A percentile compares a stretch with the other conserved stretches of the same genome.
Evolutionary conservation across 2,329 filamentous ascomycete genomes (phyloP).

Genomic region (Alternaria triticina): DNA sequence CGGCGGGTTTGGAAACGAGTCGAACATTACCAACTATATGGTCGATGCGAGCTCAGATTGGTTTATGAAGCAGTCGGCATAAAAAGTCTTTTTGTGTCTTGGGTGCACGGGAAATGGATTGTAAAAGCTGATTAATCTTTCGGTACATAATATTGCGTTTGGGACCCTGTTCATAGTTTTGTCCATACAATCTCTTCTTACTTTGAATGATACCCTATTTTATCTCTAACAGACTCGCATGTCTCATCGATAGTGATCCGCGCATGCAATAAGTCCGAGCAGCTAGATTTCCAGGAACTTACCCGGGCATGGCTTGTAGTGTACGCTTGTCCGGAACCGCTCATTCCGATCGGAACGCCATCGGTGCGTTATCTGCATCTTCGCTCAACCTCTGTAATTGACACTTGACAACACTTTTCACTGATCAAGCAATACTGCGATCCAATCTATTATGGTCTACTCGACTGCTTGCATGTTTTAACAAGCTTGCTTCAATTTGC

Average conservation of each 20-base stretch:
- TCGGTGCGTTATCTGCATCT: not conserved
- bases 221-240: not conserved
- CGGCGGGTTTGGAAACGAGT: conserved; percentile 61
- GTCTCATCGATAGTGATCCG: not conserved
- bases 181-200: not conserved
- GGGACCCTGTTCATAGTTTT: not conserved
- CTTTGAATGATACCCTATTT: conserved; percentile 6
- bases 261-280: not conserved
- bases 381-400: not conserved
- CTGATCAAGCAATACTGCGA: not conserved
- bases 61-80: conserved; percentile 57
- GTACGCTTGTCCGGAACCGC: conserved; percentile 3
- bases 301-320: not conserved
- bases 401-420: not conserved
- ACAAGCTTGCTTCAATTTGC: not conserved
- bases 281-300: not conserved
- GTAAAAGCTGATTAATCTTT: not conserved
- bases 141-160: not conserved
- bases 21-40: conserved; percentile 81
- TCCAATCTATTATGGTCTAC: not conserved
- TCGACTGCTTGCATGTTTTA: not conserved
- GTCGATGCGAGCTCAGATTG: conserved; percentile 76
- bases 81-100: not conserved
- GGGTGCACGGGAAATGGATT: not conserved
- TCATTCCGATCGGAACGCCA: conserved; percentile 16